Evolutionary conservation across 805 yeast species (phyloP).

Genomic region (Starmerella bombi): DNA sequence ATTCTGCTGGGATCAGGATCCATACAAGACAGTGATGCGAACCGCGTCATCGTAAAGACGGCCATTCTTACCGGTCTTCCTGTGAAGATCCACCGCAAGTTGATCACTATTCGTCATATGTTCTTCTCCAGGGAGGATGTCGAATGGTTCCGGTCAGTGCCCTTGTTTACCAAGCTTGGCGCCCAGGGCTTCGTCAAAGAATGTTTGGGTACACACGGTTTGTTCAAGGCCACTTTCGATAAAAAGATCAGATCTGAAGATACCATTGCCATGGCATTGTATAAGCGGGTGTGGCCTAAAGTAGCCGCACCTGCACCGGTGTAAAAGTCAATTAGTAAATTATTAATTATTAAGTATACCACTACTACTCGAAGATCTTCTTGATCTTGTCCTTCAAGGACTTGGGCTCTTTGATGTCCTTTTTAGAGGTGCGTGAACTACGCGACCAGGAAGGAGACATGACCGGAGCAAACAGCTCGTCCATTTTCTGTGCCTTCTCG

Average conservation of each 20-base stretch:
- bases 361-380: conserved; percentile 17
- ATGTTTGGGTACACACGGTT: conserved; percentile 95
- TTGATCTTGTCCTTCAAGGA: conserved; percentile 21
- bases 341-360: neutral
- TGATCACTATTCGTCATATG: conserved; percentile 92
- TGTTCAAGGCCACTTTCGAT: conserved; percentile 90
- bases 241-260: conserved; percentile 85
- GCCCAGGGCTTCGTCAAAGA: conserved; percentile 91
- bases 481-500: conserved; percentile 16
- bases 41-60: conserved; percentile 76
- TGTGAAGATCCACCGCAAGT: conserved; percentile 81
- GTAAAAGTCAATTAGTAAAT: neutral
- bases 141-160: conserved; percentile 77
- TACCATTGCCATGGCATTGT: conserved; percentile 82
- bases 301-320: conserved; percentile 7
- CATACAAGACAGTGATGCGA: conserved; percentile 71
- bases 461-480: conserved; percentile 21
- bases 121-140: conserved; percentile 87
- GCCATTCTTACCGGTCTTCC: conserved; percentile 88
- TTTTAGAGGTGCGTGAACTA: conserved; percentile 8
- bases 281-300: conserved; percentile 85
- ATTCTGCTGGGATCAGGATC: conserved; percentile 81
- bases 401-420: conserved; percentile 4
- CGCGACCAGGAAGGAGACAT: conserved; percentile 25
- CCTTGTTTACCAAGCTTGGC: conserved; percentile 84